A percentile compares a stretch with the other conserved stretches of the same genome.
Conservation (phyloP, 2,329 filamentous ascomycete genomes). For the Talaromyces piceae region DNA sequence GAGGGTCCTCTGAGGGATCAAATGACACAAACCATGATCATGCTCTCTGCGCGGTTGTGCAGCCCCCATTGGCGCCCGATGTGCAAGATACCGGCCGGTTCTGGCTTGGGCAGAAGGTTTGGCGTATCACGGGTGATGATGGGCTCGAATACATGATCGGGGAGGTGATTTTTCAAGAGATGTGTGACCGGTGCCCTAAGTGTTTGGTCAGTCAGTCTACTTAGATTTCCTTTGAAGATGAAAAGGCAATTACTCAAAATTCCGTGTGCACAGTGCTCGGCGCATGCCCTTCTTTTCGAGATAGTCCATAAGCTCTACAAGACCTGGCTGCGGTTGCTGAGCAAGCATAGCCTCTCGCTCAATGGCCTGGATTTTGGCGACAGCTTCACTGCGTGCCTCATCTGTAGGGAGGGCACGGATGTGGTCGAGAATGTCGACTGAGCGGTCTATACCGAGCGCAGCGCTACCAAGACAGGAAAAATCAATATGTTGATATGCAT, state of each 20-base stretch:
- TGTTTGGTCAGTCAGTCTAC: background rate
- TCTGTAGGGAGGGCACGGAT: slow-evolving; percentile 63
- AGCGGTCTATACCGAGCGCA: slow-evolving; percentile 64
- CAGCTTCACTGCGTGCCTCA: slow-evolving; percentile 55
- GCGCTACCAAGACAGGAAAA: slow-evolving; percentile 20
- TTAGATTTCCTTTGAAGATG: background rate
- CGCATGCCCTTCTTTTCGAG: slow-evolving; percentile 59
- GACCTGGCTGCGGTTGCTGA: slow-evolving; percentile 75
- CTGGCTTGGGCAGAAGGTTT: slow-evolving; percentile 63
- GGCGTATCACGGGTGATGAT: slow-evolving; percentile 77
- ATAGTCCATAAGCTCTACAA: slow-evolving; percentile 71
- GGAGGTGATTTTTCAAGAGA: slow-evolving; percentile 62
- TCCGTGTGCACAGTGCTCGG: slow-evolving; percentile 88
- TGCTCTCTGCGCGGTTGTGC: slow-evolving; percentile 35
- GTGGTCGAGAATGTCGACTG: slow-evolving; percentile 80
- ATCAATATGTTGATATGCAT: slow-evolving; percentile 2
- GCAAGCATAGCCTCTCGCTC: slow-evolving; percentile 72
- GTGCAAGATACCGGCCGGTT: slow-evolving; percentile 79
- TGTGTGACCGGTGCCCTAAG: slow-evolving; percentile 35
- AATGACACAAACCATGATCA: slow-evolving; percentile 28
- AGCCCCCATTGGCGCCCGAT: slow-evolving; percentile 73
- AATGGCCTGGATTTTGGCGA: slow-evolving; percentile 67
- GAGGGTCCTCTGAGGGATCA: too few relatives aligned
- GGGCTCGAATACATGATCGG: slow-evolving; percentile 60
- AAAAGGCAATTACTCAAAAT: slow-evolving; percentile 60